Percentiles rank a stretch among this genome's conserved stretches.
Evolutionary conservation across 306 rosid genomes (phyloP).

Genomic region (Bauhinia variegata): DNA sequence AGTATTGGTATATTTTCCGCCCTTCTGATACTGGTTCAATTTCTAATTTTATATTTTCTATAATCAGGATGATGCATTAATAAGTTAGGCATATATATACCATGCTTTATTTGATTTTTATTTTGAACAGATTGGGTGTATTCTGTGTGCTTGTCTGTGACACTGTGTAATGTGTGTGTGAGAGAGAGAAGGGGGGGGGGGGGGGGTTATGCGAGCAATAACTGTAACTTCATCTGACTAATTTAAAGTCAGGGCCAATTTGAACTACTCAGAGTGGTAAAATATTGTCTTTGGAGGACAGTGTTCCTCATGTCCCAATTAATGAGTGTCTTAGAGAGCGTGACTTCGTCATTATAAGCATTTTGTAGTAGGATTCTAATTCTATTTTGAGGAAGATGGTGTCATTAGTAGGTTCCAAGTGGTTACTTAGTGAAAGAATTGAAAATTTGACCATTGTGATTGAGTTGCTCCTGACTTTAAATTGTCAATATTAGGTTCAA

Average conservation of each 20-base stretch:
- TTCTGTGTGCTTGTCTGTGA: too few relatives aligned
- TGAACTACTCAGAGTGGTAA: constrained; percentile 22
- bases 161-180: too few relatives aligned
- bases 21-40: constrained; percentile 26
- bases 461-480: constrained; percentile 30
- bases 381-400: background rate
- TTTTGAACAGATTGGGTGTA: too few relatives aligned
- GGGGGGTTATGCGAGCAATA: background rate
- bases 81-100: constrained; percentile 11
- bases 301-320: constrained; percentile 21
- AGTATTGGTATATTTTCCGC: constrained; percentile 75
- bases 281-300: constrained; percentile 14
- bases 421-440: constrained; percentile 10
- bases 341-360: background rate
- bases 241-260: background rate
- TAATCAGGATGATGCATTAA: constrained; percentile 18
- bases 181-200: too few relatives aligned
- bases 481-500: constrained; percentile 74
- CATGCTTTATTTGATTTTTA: constrained; percentile 22
- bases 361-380: constrained; percentile 10
- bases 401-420: background rate
- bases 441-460: constrained; percentile 20
- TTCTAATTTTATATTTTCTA: constrained; percentile 26
- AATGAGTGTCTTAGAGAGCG: background rate
- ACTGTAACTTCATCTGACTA: background rate